A percentile compares a stretch with the other conserved stretches of the same genome.
phyloP scores from a whole-genome alignment of 768 basidiomycete species.

The Suillus subaureus region DNA sequence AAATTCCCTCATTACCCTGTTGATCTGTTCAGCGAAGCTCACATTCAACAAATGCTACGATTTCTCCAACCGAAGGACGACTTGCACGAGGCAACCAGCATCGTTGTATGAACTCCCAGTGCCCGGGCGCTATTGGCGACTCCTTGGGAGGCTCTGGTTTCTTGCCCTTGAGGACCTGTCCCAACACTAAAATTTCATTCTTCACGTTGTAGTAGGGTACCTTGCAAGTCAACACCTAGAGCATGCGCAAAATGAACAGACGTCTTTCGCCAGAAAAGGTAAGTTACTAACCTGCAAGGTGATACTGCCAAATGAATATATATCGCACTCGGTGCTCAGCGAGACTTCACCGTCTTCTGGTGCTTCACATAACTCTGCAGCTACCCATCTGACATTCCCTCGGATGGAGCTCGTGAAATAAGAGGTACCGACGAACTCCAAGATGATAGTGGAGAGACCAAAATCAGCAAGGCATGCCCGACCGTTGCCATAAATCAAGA shows the following conservation, averaged over 20 bases:
- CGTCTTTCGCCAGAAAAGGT: background rate
- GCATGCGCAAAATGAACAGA: background rate
- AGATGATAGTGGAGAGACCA: slow-evolving; percentile 43
- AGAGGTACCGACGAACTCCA: slow-evolving; percentile 35
- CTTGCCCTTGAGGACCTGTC: slow-evolving; percentile 4
- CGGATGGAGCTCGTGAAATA: slow-evolving; percentile 33
- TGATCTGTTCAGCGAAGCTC: background rate
- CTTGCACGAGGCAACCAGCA: background rate
- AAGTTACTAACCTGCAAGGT: slow-evolving; percentile 17
- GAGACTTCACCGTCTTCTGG: background rate
- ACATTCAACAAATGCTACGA: background rate
- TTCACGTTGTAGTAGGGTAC: slow-evolving; percentile 10
- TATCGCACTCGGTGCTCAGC: slow-evolving; percentile 34
- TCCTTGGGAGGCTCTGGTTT: slow-evolving; percentile 1
- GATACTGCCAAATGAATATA: slow-evolving; percentile 48
- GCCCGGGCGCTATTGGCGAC: background rate
- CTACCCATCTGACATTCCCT: slow-evolving; percentile 51
- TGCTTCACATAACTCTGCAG: slow-evolving; percentile 38
- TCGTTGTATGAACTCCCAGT: background rate
- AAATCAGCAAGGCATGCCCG: slow-evolving; percentile 46
- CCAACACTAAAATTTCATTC: slow-evolving; percentile 10
- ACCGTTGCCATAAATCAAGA: slow-evolving; percentile 40
- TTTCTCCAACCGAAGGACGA: background rate
- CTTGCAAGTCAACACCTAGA: slow-evolving; percentile 10
- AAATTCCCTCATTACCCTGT: background rate